Evolutionary conservation across 257 asterid species (phyloP), one percentile per base, ranked within the genome.

Genomic region (Henckelia pumila): DNA sequence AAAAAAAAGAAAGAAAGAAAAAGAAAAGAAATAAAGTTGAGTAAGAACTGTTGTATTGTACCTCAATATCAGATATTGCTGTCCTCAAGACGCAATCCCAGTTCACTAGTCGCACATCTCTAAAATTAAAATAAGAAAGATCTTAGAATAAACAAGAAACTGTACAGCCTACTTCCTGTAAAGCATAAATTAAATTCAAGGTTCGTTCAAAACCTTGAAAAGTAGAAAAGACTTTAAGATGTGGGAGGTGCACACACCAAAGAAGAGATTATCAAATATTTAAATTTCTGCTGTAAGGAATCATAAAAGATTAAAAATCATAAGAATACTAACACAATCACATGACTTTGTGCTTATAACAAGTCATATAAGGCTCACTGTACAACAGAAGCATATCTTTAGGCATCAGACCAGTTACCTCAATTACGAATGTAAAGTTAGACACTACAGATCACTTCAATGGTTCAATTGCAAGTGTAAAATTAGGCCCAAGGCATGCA

Each of bases 11-110:
- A n/a, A n/a, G n/a, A n/a, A n/a, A n/a, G n/a, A n/a, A n/a, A n/a
- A n/a, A 67, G 22, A 68, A 66, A 47, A 67, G 22, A 68, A 66
- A 47, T 30, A 44, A 14, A 22, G 44, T 63, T 62, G 57, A 25
- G 65, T 26, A 30, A 55, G 47, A 63, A 67, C 20, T 37, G 61
- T 2, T 61, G 53, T 64, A 61, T 30, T 76, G 63, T 66, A 93
- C 99, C 94, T 93, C 99, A 63, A 93, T 85, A 72, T 93, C 99
- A 64, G 99, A 93, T 81, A 93, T 93, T 56, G 99, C 99, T 14
- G 99, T 93, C 32, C 88, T 82, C 87, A 90, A 72, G 63, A 83
- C 84, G 78, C 95, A 88, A 72, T 88, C 97, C 99, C 99, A 93
- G 77, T 93, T 92, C 80, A 93, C 99, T 61, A 93, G 85, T 25